A percentile compares a stretch with the other conserved stretches of the same genome.
Conservation (phyloP, 148 eudicot genomes). For the Polygonum maritimum region DNA sequence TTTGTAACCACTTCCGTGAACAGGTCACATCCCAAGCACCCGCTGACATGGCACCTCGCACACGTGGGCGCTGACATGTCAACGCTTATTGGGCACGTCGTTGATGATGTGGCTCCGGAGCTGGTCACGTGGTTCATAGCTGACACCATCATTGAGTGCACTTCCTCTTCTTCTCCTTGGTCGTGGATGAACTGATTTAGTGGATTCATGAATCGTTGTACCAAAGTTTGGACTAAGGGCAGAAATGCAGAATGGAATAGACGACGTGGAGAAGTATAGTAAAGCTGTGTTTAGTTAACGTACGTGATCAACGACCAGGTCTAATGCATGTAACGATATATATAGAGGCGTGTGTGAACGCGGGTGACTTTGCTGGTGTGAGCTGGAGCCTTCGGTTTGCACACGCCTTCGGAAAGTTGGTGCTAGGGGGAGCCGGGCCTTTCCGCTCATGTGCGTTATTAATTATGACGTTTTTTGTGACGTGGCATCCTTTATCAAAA, state of each 20-base stretch:
- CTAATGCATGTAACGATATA: too few species aligned
- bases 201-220: not conserved
- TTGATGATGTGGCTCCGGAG: not conserved
- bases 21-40: conserved; percentile 25
- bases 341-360: not conserved
- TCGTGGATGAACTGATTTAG: too few species aligned
- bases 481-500: too few species aligned
- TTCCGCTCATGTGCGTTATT: too few species aligned
- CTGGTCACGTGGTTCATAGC: conserved; percentile 24
- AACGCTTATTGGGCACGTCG: not conserved
- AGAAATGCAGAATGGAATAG: too few species aligned
- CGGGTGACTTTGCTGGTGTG: not conserved
- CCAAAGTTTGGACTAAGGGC: too few species aligned
- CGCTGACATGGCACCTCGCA: conserved; percentile 8
- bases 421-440: too few species aligned
- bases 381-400: not conserved
- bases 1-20: not conserved
- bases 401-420: not conserved
- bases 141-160: conserved; percentile 31
- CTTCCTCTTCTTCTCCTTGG: conserved; percentile 13
- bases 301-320: not conserved
- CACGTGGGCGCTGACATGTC: conserved; percentile 11
- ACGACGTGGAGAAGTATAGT: not conserved
- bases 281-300: not conserved
- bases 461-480: too few species aligned